Percentiles rank a stretch among this genome's conserved stretches.
phyloP scores from a whole-genome alignment of 176 grass and related monocot species.

The Ensete glaucum region DNA sequence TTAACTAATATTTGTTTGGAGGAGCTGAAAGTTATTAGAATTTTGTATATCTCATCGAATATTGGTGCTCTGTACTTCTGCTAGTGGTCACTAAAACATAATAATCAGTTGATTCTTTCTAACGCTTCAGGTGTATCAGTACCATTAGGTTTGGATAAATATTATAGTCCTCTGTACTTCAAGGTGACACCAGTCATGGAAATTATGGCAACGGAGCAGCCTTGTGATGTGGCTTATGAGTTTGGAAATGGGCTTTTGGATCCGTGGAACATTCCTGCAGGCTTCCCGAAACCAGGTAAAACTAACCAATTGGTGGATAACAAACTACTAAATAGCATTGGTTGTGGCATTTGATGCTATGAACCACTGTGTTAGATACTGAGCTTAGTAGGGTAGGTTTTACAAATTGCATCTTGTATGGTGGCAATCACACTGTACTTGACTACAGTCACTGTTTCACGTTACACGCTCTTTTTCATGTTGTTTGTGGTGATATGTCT shows the following conservation, averaged over 20 bases:
- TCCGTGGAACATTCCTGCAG: neutral
- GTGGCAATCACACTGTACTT: too few relatives aligned
- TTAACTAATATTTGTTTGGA: neutral
- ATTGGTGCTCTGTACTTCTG: neutral
- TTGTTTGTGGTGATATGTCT: too few relatives aligned
- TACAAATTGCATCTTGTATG: neutral
- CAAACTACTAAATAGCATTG: too few relatives aligned
- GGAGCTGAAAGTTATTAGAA: neutral
- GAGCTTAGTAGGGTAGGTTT: too few relatives aligned
- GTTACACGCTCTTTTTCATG: too few relatives aligned
- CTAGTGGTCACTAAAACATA: neutral
- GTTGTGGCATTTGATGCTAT: neutral
- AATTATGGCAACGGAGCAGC: constrained; percentile 26
- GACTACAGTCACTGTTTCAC: too few relatives aligned
- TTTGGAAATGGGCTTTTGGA: constrained; percentile 31
- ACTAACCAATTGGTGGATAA: neutral
- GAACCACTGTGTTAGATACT: too few relatives aligned
- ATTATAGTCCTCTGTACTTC: constrained; percentile 18
- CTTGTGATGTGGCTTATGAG: constrained; percentile 26
- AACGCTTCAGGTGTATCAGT: neutral
- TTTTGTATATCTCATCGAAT: neutral
- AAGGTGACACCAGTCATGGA: constrained; percentile 18
- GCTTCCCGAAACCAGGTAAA: constrained; percentile 15
- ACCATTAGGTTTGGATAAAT: constrained; percentile 6
- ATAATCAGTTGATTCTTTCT: neutral